A percentile compares a stretch with the other conserved stretches of the same genome.
Conservation (phyloP, 2,329 filamentous ascomycete species). For the Colletotrichum coccodes region DNA sequence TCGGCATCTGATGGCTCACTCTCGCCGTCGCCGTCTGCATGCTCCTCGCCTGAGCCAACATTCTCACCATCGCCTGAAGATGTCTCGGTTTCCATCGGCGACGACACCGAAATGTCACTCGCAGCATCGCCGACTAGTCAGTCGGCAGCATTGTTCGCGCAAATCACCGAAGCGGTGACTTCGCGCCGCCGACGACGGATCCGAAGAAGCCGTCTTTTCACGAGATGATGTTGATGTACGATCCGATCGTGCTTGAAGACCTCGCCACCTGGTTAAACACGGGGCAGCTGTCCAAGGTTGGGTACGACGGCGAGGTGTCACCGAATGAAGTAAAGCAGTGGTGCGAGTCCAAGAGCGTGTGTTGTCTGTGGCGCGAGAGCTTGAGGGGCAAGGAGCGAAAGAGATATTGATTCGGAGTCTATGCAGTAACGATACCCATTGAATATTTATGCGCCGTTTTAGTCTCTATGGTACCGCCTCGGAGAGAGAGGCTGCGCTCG, state of each 20-base stretch:
- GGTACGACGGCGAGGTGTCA: conserved; percentile 73
- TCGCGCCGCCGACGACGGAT: conserved; percentile 61
- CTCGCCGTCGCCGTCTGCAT: conserved; percentile 41
- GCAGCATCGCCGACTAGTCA: conserved; percentile 50
- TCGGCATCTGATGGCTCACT: conserved; percentile 54
- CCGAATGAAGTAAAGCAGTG: conserved; percentile 81
- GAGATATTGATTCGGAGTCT: conserved; percentile 41
- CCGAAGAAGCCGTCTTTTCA: conserved; percentile 76
- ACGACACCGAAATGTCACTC: conserved; percentile 57
- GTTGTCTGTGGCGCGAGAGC: conserved; percentile 78
- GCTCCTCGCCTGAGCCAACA: conserved; percentile 47
- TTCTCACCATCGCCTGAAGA: conserved; percentile 57
- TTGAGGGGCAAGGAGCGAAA: conserved; percentile 63
- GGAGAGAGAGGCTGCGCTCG: not conserved
- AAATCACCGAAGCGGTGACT: conserved; percentile 66
- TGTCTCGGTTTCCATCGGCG: conserved; percentile 54
- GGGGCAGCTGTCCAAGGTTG: conserved; percentile 70
- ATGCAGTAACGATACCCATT: conserved; percentile 19
- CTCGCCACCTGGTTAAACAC: conserved; percentile 84
- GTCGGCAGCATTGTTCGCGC: conserved; percentile 54
- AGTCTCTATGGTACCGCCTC: not conserved
- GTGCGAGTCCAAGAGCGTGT: conserved; percentile 89
- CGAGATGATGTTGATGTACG: conserved; percentile 93
- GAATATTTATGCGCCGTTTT: not conserved
- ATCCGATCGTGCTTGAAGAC: conserved; percentile 90